Conservation (phyloP, 768 basidiomycete genomes). For the Pisolithus sp. region DNA sequence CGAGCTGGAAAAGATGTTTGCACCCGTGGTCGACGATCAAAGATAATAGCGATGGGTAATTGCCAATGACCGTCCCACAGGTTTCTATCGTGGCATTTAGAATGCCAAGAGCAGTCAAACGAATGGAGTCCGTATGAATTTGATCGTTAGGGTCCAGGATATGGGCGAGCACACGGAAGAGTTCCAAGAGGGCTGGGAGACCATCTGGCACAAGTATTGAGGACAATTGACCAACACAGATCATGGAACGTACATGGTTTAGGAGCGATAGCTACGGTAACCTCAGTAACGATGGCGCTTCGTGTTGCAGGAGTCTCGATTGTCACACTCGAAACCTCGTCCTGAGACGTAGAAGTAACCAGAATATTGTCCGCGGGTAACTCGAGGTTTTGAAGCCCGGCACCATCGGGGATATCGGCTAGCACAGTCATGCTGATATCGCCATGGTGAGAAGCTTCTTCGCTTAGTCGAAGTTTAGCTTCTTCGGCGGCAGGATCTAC, state of each 20-base stretch:
- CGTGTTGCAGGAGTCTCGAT: background rate
- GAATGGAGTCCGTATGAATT: conserved; percentile 93
- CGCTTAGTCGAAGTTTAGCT: conserved; percentile 46
- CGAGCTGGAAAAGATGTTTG: conserved; percentile 95
- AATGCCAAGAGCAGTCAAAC: conserved; percentile 80
- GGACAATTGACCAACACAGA: background rate
- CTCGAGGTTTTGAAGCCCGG: conserved; percentile 9
- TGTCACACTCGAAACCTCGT: background rate
- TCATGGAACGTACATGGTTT: conserved; percentile 17
- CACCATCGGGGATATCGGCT: conserved; percentile 6
- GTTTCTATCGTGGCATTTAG: conserved; percentile 85
- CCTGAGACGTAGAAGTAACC: background rate
- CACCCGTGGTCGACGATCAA: conserved; percentile 87
- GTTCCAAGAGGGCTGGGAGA: conserved; percentile 85
- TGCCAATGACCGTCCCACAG: conserved; percentile 66
- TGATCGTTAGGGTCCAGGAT: conserved; percentile 93
- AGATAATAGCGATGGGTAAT: conserved; percentile 69
- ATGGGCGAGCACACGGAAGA: conserved; percentile 90
- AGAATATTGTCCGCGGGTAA: conserved; percentile 9
- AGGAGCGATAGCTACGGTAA: conserved; percentile 5
- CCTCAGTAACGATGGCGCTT: background rate
- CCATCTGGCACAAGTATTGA: conserved; percentile 49
- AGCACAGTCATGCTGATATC: conserved; percentile 58
- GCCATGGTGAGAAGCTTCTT: conserved; percentile 45
- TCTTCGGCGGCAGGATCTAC: conserved; percentile 67